Evolutionary conservation across 192 early-diverging fungal species (phyloP), one percentile per base, ranked within the genome.

Genomic region (Coemansia sp.): DNA sequence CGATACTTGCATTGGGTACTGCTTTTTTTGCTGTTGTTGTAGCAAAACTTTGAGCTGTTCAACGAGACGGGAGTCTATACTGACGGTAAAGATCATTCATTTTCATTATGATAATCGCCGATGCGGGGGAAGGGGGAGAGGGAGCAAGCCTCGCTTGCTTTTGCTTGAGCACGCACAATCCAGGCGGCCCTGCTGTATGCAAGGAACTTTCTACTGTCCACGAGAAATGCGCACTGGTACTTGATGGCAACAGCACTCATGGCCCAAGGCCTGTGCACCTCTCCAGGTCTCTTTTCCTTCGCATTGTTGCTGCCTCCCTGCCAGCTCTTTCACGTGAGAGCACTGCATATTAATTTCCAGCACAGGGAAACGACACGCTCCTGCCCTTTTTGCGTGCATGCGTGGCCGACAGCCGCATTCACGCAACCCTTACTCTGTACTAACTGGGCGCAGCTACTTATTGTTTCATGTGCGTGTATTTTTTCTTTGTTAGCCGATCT

Each of bases 1-100:
- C n/a, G n/a, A n/a, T n/a, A n/a, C n/a, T n/a, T n/a, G n/a, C n/a
- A n/a, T n/a, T n/a, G n/a, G n/a, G 11, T 51, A 64, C 47, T 53
- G n/a, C 38, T 67, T 12, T 10, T 15, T 27, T 61, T 64, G 31
- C 22, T 51, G n/a, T 29, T 31, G 49, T 15, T 70, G 67, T 80
- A 87, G 86, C 85, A 89, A 63, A 86, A 84, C 67, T 84, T 89
- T 76, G 87, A 87, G 53, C 62, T 86, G 41, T 66, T 90, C n/a
- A 75, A 79, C 31, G 87, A 86, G 41, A 79, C 85, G 20, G 89
- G 87, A 11, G 70, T 87, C 31, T 90, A 88, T 62, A 86, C 84
- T 24, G 71, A 85, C 47, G 84, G 85, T 86, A 83, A 84, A 82
- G n/a, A n/a, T n/a, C n/a, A n/a, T n/a, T 63, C 49, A 19, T 31